Percentiles rank a stretch among this genome's conserved stretches.
phyloP scores from a whole-genome alignment of 2,329 filamentous ascomycete species.

The Graphiopsis chlorocephala region DNA sequence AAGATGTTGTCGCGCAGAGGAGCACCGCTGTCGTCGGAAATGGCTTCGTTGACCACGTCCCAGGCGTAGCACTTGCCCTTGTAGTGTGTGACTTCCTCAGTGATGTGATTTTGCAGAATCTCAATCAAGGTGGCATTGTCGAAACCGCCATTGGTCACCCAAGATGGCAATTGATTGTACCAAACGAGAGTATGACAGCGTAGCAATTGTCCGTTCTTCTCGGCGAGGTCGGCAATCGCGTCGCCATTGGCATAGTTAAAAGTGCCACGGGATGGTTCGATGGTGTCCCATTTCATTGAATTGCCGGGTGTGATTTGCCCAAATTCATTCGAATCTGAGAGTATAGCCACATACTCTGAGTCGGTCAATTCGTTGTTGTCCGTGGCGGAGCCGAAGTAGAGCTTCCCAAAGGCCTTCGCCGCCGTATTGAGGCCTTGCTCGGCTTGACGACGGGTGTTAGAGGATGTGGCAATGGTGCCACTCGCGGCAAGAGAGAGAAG shows the following conservation, averaged over 20 bases:
- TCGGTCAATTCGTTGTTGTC: conserved; percentile 54
- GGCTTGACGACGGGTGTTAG: neutral
- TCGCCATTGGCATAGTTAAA: conserved; percentile 62
- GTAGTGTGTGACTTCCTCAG: conserved; percentile 57
- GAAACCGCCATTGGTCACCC: conserved; percentile 51
- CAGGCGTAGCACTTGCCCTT: conserved; percentile 60
- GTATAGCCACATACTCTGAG: conserved; percentile 53
- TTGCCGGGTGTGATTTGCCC: conserved; percentile 65
- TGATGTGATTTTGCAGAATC: conserved; percentile 60
- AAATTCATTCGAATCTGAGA: conserved; percentile 57
- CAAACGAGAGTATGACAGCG: conserved; percentile 62
- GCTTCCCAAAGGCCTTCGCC: conserved; percentile 26
- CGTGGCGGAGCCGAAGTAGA: conserved; percentile 50
- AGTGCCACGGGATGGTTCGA: conserved; percentile 54
- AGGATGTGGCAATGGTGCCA: neutral
- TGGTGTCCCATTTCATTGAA: conserved; percentile 62
- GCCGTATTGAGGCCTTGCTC: conserved; percentile 23
- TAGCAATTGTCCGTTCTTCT: conserved; percentile 46
- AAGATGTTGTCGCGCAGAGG: conserved; percentile 54
- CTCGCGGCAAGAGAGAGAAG: neutral
- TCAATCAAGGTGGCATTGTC: conserved; percentile 56
- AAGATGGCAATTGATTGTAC: conserved; percentile 54
- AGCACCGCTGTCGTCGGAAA: conserved; percentile 53
- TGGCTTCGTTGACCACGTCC: conserved; percentile 65
- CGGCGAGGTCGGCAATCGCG: conserved; percentile 41